Percentiles rank a stretch among this genome's conserved stretches.
phyloP scores from a whole-genome alignment of 805 yeast species.

The Candida morakotiae region DNA sequence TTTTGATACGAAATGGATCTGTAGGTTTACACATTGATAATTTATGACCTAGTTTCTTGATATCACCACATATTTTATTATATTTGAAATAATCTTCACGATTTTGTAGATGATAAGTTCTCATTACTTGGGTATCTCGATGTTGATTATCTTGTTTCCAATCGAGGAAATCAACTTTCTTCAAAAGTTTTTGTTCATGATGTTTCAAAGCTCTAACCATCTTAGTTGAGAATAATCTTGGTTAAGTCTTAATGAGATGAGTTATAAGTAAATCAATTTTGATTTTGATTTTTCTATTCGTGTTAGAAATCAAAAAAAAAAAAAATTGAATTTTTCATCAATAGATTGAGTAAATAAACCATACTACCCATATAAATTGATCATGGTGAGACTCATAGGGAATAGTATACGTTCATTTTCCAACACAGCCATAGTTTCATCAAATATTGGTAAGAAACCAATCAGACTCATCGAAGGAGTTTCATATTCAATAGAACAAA shows the following conservation, averaged over 20 bases:
- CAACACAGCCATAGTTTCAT: slow-evolving; percentile 19
- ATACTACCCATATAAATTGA: not conserved
- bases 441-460: slow-evolving; percentile 82
- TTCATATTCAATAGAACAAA: slow-evolving; percentile 39
- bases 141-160: slow-evolving; percentile 97
- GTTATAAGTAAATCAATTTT: not conserved
- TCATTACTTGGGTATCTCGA: slow-evolving; percentile 94
- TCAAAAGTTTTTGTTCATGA: slow-evolving; percentile 91
- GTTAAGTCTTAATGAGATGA: slow-evolving; percentile 4
- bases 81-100: slow-evolving; percentile 95
- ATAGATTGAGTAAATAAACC: no score
- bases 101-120: slow-evolving; percentile 88
- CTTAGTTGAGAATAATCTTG: no score
- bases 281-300: not conserved
- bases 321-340: not conserved
- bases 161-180: slow-evolving; percentile 93
- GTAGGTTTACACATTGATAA: slow-evolving; percentile 80
- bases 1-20: slow-evolving; percentile 83
- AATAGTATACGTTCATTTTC: slow-evolving; percentile 13
- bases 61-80: slow-evolving; percentile 87
- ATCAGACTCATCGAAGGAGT: slow-evolving; percentile 65
- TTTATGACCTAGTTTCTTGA: slow-evolving; percentile 82
- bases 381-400: no score
- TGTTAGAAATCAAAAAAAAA: not conserved
- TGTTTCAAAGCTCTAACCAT: slow-evolving; percentile 89